phyloP scores from a whole-genome alignment of 805 yeast genomes.

The Wickerhamiella nectarea region DNA sequence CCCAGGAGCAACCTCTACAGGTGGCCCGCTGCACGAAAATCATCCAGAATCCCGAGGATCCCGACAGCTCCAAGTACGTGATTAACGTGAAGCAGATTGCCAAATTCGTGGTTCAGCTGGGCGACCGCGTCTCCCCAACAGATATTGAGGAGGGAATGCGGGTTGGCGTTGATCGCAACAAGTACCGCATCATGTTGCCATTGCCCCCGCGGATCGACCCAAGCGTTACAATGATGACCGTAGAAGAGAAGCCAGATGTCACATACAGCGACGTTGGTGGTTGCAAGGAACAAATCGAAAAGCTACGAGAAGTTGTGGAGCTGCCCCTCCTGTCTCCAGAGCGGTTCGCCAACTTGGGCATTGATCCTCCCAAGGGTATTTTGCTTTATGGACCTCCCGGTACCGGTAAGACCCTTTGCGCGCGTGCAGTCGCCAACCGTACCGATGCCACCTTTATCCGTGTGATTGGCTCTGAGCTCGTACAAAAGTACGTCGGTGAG shows the following conservation, averaged over 20 bases:
- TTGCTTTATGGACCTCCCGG: conserved; percentile 97
- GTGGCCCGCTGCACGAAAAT: conserved; percentile 98
- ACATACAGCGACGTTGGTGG: conserved; percentile 98
- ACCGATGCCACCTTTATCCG: conserved; percentile 98
- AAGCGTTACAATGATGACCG: conserved; percentile 98
- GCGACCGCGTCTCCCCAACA: conserved; percentile 94
- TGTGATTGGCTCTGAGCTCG: conserved; percentile 96
- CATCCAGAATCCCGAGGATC: conserved; percentile 38
- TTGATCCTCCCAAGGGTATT: conserved; percentile 98
- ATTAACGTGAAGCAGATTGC: conserved; percentile 97
- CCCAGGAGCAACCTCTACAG: conserved; percentile 90
- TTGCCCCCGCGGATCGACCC: conserved; percentile 97
- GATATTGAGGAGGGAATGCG: conserved; percentile 99
- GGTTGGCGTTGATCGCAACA: conserved; percentile 95
- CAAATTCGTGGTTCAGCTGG: conserved; percentile 90
- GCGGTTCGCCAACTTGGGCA: conserved; percentile 90
- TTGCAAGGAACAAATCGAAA: conserved; percentile 95
- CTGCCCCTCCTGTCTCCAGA: conserved; percentile 89
- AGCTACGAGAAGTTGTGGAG: conserved; percentile 90
- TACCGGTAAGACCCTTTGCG: conserved; percentile 96
- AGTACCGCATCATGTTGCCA: conserved; percentile 93
- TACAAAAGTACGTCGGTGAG: conserved; percentile 97
- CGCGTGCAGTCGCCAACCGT: conserved; percentile 97
- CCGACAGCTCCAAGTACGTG: conserved; percentile 81
- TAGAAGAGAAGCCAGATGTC: conserved; percentile 97